Percentiles rank a stretch among this genome's conserved stretches.
phyloP scores from a whole-genome alignment of 352 stramenopile species.

The Phytophthora constricta region DNA sequence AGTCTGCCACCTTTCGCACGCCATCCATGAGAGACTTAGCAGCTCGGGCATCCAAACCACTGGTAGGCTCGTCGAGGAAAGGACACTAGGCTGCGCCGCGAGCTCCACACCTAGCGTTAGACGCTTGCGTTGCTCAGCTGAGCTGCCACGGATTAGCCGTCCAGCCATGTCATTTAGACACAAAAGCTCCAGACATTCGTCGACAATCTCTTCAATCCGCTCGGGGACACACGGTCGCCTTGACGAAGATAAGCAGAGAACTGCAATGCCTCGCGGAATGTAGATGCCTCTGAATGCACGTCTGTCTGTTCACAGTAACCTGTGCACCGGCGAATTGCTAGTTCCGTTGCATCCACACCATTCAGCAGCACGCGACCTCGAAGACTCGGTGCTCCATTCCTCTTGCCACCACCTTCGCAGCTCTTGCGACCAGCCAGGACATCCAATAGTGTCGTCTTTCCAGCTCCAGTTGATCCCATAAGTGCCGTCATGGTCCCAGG shows the following conservation, averaged over 20 bases:
- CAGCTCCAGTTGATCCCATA: slow-evolving; percentile 85
- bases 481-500: slow-evolving; percentile 90
- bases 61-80: slow-evolving; percentile 69
- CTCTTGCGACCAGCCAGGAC: slow-evolving; percentile 93
- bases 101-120: slow-evolving; percentile 59
- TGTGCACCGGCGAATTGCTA: slow-evolving; percentile 54
- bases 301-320: slow-evolving; percentile 89
- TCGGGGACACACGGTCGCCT: slow-evolving; percentile 35
- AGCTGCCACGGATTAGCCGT: slow-evolving; percentile 48
- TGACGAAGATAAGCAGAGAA: slow-evolving; percentile 90
- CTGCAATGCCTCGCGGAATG: slow-evolving; percentile 88
- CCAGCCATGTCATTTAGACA: slow-evolving; percentile 58
- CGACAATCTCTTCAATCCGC: slow-evolving; percentile 45
- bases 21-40: slow-evolving; percentile 71
- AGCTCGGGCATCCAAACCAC: slow-evolving; percentile 70
- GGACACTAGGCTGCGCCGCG: slow-evolving; percentile 49
- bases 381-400: slow-evolving; percentile 24
- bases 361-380: slow-evolving; percentile 81
- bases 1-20: slow-evolving; percentile 61
- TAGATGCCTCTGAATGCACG: slow-evolving; percentile 86
- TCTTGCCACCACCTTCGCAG: slow-evolving; percentile 38
- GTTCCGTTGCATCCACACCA: slow-evolving; percentile 78
- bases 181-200: slow-evolving; percentile 90
- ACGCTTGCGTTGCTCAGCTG: slow-evolving; percentile 55
- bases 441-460: slow-evolving; percentile 92